Evolutionary conservation across 371 early-diverging fungal genomes (phyloP).

Genomic region (Rhizopus sp.): DNA sequence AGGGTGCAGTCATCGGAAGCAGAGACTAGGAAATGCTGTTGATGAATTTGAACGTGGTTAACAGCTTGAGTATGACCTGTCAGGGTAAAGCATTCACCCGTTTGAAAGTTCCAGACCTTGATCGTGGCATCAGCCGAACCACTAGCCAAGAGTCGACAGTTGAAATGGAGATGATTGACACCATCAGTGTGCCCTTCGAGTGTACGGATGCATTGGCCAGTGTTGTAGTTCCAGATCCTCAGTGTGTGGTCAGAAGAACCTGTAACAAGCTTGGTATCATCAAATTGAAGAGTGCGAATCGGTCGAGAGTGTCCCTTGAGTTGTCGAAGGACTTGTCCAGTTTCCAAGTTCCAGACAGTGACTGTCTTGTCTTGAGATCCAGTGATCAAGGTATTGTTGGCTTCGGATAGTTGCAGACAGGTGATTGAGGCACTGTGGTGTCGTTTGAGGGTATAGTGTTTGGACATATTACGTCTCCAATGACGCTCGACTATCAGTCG

Average conservation of each 20-base stretch:
- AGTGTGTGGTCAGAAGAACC: conserved; percentile 94
- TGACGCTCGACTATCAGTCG: conserved; percentile 80
- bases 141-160: conserved; percentile 77
- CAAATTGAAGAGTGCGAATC: conserved; percentile 86
- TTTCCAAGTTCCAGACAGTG: conserved; percentile 82
- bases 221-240: conserved; percentile 96
- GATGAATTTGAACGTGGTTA: conserved; percentile 76
- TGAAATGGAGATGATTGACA: conserved; percentile 86
- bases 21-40: conserved; percentile 57
- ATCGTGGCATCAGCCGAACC: conserved; percentile 90
- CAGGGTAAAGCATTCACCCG: conserved; percentile 76
- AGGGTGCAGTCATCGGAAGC: conserved; percentile 76
- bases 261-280: conserved; percentile 79
- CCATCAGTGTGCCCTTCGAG: conserved; percentile 85
- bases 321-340: conserved; percentile 68
- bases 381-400: conserved; percentile 69
- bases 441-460: conserved; percentile 35
- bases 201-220: conserved; percentile 84
- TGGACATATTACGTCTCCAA: conserved; percentile 76
- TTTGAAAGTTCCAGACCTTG: conserved; percentile 89
- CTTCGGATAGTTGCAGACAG: conserved; percentile 82
- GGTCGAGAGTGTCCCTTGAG: conserved; percentile 86
- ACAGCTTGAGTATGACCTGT: conserved; percentile 80
- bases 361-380: conserved; percentile 83
- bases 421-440: conserved; percentile 81